Conservation (phyloP, 805 yeast species). For the Ogataea trehalophila region DNA sequence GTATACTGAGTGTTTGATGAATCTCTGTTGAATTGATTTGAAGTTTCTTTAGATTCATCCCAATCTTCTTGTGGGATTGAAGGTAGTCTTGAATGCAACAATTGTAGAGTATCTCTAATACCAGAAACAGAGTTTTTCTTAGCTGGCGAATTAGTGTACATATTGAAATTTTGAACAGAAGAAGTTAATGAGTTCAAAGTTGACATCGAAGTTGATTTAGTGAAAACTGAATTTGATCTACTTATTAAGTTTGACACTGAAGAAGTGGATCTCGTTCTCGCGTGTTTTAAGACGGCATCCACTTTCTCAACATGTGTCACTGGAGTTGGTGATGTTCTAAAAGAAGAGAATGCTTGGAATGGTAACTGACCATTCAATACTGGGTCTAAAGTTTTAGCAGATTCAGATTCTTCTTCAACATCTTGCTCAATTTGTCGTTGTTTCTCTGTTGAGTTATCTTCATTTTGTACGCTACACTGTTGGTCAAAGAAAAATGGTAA, state of each 20-base stretch:
- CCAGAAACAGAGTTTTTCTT: conserved; percentile 4
- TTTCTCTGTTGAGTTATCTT: background rate
- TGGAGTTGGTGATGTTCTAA: conserved; percentile 27
- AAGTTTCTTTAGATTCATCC: conserved; percentile 2
- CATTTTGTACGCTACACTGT: background rate
- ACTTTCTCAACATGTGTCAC: background rate
- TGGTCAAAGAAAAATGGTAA: conserved; percentile 9
- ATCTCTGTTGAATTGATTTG: background rate
- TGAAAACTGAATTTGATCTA: conserved; percentile 24
- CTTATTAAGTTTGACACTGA: conserved; percentile 18
- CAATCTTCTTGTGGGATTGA: conserved; percentile 21
- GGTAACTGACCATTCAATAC: conserved; percentile 5
- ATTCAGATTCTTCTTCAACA: background rate
- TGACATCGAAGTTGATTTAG: conserved; percentile 26
- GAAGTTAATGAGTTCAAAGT: conserved; percentile 21
- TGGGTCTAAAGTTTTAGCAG: conserved; percentile 10
- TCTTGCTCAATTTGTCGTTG: background rate
- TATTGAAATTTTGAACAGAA: conserved; percentile 3
- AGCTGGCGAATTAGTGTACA: conserved; percentile 1
- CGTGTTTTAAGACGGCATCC: conserved; percentile 4
- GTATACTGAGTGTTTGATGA: conserved; percentile 5
- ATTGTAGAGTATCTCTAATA: conserved; percentile 2
- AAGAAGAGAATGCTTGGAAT: conserved; percentile 27
- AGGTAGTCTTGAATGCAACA: conserved; percentile 13
- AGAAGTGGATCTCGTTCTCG: conserved; percentile 14